These are phyloP conservation scores for Lactifluus pinguis DNA, from an alignment of 768 basidiomycete genomes.

Conservation along the genomic window DNA sequence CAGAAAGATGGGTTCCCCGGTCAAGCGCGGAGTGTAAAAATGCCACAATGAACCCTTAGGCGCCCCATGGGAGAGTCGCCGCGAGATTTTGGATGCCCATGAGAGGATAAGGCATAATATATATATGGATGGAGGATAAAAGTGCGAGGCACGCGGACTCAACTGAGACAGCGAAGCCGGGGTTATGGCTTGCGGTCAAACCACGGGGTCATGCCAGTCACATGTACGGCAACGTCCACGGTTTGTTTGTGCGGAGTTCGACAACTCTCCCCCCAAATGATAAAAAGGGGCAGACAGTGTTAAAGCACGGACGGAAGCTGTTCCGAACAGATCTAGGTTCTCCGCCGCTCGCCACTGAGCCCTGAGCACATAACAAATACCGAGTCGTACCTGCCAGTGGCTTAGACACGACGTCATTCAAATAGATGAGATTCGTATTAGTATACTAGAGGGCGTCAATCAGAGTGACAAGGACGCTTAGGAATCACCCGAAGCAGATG, in stretches of 20 bases:
- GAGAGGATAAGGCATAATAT: neutral
- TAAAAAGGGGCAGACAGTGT: neutral
- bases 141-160: constrained; percentile 7
- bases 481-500: no score
- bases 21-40: neutral
- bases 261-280: neutral
- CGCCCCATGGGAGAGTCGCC: neutral
- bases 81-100: neutral
- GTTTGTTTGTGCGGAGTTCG: neutral
- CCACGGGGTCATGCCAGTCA: neutral
- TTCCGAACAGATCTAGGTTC: no score
- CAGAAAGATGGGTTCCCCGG: neutral
- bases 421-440: no score
- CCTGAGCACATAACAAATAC: no score
- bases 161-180: neutral
- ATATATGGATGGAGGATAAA: neutral
- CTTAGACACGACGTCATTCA: no score
- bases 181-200: neutral
- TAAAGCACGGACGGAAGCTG: no score
- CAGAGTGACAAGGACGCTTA: no score
- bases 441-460: no score
- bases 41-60: neutral
- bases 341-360: no score
- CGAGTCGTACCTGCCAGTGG: no score
- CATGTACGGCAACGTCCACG: neutral